Conservation (phyloP, 108 stramenopile genomes). For the Nitzschia palea region DNA sequence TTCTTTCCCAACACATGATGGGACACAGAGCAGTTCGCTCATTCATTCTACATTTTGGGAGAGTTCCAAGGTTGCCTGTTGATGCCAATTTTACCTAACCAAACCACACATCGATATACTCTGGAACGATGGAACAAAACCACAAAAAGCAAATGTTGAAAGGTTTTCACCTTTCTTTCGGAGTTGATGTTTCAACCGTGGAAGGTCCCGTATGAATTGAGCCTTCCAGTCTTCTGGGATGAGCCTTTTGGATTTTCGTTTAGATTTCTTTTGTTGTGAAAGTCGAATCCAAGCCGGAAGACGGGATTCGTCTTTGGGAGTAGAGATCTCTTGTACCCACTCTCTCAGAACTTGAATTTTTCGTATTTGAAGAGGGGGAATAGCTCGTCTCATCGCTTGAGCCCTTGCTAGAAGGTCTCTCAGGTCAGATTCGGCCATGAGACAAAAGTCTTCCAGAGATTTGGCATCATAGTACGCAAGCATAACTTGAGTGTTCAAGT, state of each 20-base stretch:
- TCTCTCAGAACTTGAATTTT: conserved; percentile 32
- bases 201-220: conserved; percentile 26
- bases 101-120: conserved; percentile 17
- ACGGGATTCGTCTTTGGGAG: conserved; percentile 10
- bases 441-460: conserved; percentile 38
- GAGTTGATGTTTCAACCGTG: conserved; percentile 19
- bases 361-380: conserved; percentile 37
- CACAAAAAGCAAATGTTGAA: conserved; percentile 7
- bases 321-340: conserved; percentile 21
- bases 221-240: conserved; percentile 27
- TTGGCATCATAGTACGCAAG: conserved; percentile 31
- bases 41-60: too few species aligned
- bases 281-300: not conserved
- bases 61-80: too few species aligned
- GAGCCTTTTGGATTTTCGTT: conserved; percentile 5
- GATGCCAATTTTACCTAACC: not conserved
- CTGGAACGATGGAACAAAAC: conserved; percentile 5
- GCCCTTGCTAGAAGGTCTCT: conserved; percentile 11
- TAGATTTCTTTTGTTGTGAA: not conserved
- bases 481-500: conserved; percentile 22
- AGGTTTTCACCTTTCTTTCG: conserved; percentile 15
- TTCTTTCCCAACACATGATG: too few species aligned
- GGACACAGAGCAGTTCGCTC: too few species aligned
- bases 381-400: not conserved
- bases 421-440: conserved; percentile 36